phyloP scores from a whole-genome alignment of 2,329 filamentous ascomycete species.

The Fusarium sp. region DNA sequence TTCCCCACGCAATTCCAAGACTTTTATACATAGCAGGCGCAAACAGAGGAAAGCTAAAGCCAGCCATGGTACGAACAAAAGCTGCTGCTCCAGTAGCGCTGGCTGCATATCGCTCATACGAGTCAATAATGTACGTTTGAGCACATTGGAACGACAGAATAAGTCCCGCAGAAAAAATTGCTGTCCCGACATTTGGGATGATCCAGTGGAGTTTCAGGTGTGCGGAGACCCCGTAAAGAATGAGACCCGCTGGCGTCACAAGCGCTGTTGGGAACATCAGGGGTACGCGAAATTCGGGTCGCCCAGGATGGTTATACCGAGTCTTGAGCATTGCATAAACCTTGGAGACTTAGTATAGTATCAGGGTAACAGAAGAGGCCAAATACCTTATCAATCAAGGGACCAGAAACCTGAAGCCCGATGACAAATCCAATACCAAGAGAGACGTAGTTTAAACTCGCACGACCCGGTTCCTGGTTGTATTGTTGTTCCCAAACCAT shows the following conservation, averaged over 20 bases:
- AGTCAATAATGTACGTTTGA: constrained; percentile 69
- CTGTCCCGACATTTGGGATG: constrained; percentile 68
- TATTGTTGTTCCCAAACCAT: constrained; percentile 61
- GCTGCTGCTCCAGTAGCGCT: constrained; percentile 64
- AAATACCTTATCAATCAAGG: constrained; percentile 50
- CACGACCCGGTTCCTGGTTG: constrained; percentile 57
- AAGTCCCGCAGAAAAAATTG: constrained; percentile 59
- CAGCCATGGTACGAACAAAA: constrained; percentile 65
- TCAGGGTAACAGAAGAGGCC: fast-evolving
- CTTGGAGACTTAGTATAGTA: constrained; percentile 12
- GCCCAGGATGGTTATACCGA: constrained; percentile 43
- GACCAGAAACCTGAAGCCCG: constrained; percentile 64
- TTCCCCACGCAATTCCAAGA: constrained; percentile 60
- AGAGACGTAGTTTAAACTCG: constrained; percentile 65
- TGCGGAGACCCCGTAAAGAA: constrained; percentile 62
- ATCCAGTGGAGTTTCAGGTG: constrained; percentile 60
- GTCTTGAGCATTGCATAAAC: constrained; percentile 46
- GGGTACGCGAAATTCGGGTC: constrained; percentile 52
- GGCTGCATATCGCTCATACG: constrained; percentile 54
- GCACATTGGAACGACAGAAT: constrained; percentile 68
- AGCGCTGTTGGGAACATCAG: constrained; percentile 52
- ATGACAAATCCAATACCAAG: constrained; percentile 65
- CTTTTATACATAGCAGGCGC: constrained; percentile 57
- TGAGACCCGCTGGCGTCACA: constrained; percentile 60
- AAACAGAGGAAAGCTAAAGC: constrained; percentile 69